Conservation (phyloP, 192 early-diverging fungal genomes). For the Podila horticola region DNA sequence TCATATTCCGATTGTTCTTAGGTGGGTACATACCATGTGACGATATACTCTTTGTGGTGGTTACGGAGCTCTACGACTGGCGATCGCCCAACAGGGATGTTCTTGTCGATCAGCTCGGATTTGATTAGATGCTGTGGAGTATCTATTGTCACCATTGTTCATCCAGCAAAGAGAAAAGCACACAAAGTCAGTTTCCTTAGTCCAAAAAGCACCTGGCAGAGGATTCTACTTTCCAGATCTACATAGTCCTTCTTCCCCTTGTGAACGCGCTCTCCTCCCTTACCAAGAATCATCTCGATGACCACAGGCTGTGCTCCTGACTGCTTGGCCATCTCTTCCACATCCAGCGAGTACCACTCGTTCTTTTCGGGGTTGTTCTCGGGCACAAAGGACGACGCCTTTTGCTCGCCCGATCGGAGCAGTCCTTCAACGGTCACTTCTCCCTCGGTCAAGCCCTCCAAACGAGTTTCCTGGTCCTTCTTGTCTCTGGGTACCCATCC, state of each 20-base stretch:
- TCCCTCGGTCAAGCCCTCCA: slow-evolving; percentile 61
- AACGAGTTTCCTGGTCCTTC: slow-evolving; percentile 62
- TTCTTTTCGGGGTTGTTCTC: slow-evolving; percentile 70
- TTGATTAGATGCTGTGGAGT: slow-evolving; percentile 55
- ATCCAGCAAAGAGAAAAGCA: background rate
- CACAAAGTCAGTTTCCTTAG: too few relatives aligned
- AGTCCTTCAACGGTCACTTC: slow-evolving; percentile 74
- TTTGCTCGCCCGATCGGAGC: slow-evolving; percentile 69
- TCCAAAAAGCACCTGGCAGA: too few relatives aligned
- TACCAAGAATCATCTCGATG: slow-evolving; percentile 79
- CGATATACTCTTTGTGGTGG: slow-evolving; percentile 85
- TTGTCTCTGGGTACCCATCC: slow-evolving; percentile 89
- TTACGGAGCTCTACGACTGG: slow-evolving; percentile 83
- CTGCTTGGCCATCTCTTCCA: slow-evolving; percentile 78
- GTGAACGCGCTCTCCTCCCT: background rate
- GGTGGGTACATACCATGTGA: slow-evolving; percentile 80
- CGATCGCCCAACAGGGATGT: slow-evolving; percentile 78
- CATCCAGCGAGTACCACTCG: slow-evolving; percentile 86
- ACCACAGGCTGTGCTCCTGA: slow-evolving; percentile 73
- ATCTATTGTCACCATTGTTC: slow-evolving; percentile 32
- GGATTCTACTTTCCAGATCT: slow-evolving; percentile 8
- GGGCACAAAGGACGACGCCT: slow-evolving; percentile 65
- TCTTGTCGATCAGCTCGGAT: slow-evolving; percentile 56
- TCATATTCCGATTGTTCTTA: too few relatives aligned
- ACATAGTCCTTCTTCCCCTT: background rate